A percentile compares a stretch with the other conserved stretches of the same genome.
These are phyloP conservation scores for Solanum ossicruentum DNA, from an alignment of 257 asterid genomes.

Conservation along the genomic window DNA sequence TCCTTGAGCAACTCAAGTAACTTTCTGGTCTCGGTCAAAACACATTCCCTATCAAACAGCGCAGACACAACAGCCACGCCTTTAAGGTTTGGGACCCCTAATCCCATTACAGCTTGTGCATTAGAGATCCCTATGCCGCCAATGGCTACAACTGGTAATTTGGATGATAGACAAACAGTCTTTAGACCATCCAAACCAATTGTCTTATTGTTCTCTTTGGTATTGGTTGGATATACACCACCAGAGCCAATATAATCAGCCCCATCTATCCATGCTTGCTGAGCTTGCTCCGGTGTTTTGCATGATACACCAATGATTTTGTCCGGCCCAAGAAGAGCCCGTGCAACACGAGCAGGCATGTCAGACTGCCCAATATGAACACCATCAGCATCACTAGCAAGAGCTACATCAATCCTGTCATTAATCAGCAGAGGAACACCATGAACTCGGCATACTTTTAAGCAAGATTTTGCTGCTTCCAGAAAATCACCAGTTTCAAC, in stretches of 20 bases:
- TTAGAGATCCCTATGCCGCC: slow-evolving; percentile 80
- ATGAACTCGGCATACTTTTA: slow-evolving; percentile 42
- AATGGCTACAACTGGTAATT: slow-evolving; percentile 86
- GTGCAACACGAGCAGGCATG: slow-evolving; percentile 63
- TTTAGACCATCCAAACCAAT: slow-evolving; percentile 72
- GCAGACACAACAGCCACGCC: slow-evolving; percentile 97
- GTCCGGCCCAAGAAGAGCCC: slow-evolving; percentile 75
- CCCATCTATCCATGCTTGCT: slow-evolving; percentile 65
- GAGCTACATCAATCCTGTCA: slow-evolving; percentile 79
- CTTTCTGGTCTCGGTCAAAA: slow-evolving; percentile 36
- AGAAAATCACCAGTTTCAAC: slow-evolving; percentile 61
- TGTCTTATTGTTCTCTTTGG: slow-evolving; percentile 58
- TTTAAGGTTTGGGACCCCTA: slow-evolving; percentile 40
- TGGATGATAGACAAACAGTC: slow-evolving; percentile 49
- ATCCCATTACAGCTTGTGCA: slow-evolving; percentile 43
- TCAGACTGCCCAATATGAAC: slow-evolving; percentile 92
- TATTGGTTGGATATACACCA: slow-evolving; percentile 78
- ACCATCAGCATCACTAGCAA: slow-evolving; percentile 90
- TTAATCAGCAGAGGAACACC: slow-evolving; percentile 69
- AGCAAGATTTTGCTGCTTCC: slow-evolving; percentile 70
- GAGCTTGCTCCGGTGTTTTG: slow-evolving; percentile 82
- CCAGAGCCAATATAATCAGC: slow-evolving; percentile 97
- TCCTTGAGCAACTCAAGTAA: slow-evolving; percentile 26
- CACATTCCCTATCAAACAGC: slow-evolving; percentile 67
- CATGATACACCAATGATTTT: slow-evolving; percentile 86